Base-by-base conservation (phyloP, 2,329 filamentous ascomycete species). In the Passalora sequoiae region DNA sequence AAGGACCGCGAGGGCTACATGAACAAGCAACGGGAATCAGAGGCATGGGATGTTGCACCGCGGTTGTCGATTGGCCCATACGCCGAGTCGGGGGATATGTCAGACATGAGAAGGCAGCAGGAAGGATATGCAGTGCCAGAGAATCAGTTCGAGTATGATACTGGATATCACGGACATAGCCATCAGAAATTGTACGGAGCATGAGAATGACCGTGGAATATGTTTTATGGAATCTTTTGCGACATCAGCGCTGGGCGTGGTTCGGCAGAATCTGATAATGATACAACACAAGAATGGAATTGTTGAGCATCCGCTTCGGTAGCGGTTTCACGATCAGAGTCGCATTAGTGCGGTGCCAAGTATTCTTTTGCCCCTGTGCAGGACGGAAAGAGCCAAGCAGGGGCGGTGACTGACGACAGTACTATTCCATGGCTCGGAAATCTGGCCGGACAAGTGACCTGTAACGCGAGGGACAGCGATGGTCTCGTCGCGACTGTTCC, bases 71-170 rank as follows among this genome's bases (percentile, higher is more conserved):
- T 55, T 40, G 53, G 47, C 24, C 55, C 51, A 12, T 53, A 66
- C 57, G 45, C 52, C 50, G 44, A 64, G 58, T 47, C 55, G 33
- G 43, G 12, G 7, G 50, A 46, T 6, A 42, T 41, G 30, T n/a
- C n/a, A n/a, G 25, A 45, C 38, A 20, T n/a, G 16, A 39, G 44
- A 43, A 37, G 48, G 46, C 50, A 51, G 7, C 52, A 58, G n/a
- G 51, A 58, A 2, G 68, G 68, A 3, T 72, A 72, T 56, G 56
- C 57, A 25, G 39, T 68, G 35, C 68, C 67, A 0, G 66, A 68
- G 25, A 62, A 61, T 43, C 69, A 72, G 49, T 70, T 69, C 44
- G 58, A 56, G 4, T 70, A 71, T 51, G 66, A 70, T 52, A 69
- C 65, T 12, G 60, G 56, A 9, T 71, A 71, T 53, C 61, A 62